Evolutionary conservation across 1,139 yeast genomes (phyloP), one percentile per base, ranked within the genome.

Genomic region (Ogataea hybrid): DNA sequence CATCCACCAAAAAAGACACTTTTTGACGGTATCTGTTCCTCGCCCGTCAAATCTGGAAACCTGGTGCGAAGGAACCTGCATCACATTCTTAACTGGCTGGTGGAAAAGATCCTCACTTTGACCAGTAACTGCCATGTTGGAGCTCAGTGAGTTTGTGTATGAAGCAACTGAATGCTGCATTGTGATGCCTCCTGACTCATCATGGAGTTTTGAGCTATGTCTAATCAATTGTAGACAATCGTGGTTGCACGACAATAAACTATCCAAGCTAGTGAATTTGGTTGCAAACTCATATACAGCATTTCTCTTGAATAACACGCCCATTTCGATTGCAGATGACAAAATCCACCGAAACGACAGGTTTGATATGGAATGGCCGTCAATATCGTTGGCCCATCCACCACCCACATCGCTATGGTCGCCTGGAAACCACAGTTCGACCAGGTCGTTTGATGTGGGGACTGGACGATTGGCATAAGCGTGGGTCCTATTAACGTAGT

Each of bases 351-450:
- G 64, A 17, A 81, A 60, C 0, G 85, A 63, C 11, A 78, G 50
- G 49, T 76, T 69, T 0, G 77, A 63, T 11, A 71, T 40, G 28
- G 57, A 58, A 35, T 67, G 71, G 2, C 72, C 70, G 32, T 64
- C 53, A 3, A 52, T 43, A 50, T 73, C 76, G 3, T 68, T 60
- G 1, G 64, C 58, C 78, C 81, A 77, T 4, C 84, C 83, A 3
- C 86, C 86, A 2, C 87, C 86, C 46, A 77, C 62, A 57, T 81
- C 86, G 3, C 81, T 69, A 58, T 81, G 87, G 54, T 77, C 77
- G 1, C 87, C 87, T 0, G 84, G 76, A 53, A 81, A 81, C 80
- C 81, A 80, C 37, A 74, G 58, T 54, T 79, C 84, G 6, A 72
- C 52, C 16, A 76, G 51, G 53, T 77, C 82, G 22, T 34, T 43